These are phyloP conservation scores for Fusarium kyushuense DNA, from an alignment of 2,329 filamentous ascomycete species.

Conservation along the genomic window DNA sequence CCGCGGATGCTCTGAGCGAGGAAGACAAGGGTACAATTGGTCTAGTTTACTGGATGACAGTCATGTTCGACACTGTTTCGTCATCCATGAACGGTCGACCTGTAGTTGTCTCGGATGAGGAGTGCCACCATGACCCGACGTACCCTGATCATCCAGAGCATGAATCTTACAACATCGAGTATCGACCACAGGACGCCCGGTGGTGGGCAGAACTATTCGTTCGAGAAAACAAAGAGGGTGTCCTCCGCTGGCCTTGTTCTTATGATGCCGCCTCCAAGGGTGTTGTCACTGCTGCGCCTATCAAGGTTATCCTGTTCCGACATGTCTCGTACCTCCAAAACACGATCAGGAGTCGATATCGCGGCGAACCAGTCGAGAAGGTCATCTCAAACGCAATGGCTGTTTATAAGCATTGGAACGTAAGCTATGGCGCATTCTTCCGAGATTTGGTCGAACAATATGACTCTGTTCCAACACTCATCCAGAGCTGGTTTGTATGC, in stretches of 20 bases:
- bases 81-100: conserved; percentile 62
- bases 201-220: conserved; percentile 54
- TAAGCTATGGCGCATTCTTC: conserved; percentile 64
- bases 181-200: conserved; percentile 46
- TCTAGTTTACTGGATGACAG: conserved; percentile 69
- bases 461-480: conserved; percentile 61
- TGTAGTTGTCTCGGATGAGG: conserved; percentile 56
- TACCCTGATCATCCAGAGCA: conserved; percentile 41
- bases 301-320: conserved; percentile 70
- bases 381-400: conserved; percentile 61
- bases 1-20: conserved; percentile 43
- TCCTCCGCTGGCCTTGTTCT: conserved; percentile 65
- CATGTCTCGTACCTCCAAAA: conserved; percentile 68
- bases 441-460: conserved; percentile 64
- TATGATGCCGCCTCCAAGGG: conserved; percentile 63
- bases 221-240: conserved; percentile 43
- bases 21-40: conserved; percentile 61
- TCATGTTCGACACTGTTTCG: conserved; percentile 71
- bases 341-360: conserved; percentile 57
- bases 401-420: conserved; percentile 68
- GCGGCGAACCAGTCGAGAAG: conserved; percentile 59
- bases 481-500: conserved; percentile 71
- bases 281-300: conserved; percentile 65
- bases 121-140: conserved; percentile 54
- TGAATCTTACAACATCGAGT: conserved; percentile 37